These are phyloP conservation scores for Exophiala oligosperma DNA, from an alignment of 2,329 filamentous ascomycete species.

Conservation along the genomic window DNA sequence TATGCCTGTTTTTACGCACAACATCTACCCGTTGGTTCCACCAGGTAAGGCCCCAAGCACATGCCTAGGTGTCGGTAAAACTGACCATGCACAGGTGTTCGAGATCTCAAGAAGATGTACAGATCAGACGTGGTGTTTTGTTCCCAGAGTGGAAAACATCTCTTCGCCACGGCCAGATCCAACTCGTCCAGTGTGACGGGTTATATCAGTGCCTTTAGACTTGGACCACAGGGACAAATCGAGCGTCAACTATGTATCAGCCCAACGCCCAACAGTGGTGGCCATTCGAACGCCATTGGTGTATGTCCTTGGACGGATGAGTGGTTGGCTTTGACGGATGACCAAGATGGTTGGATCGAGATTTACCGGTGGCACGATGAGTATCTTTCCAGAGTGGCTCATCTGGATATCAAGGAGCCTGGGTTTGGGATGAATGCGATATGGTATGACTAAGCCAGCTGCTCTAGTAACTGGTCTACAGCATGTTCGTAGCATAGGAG, in stretches of 20 bases:
- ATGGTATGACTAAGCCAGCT: slow-evolving; percentile 71
- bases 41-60: slow-evolving; percentile 55
- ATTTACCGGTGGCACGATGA: slow-evolving; percentile 86
- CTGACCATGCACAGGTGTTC: slow-evolving; percentile 9
- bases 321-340: slow-evolving; percentile 86
- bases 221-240: slow-evolving; percentile 68
- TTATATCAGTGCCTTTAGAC: slow-evolving; percentile 78
- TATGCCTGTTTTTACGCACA: slow-evolving; percentile 75
- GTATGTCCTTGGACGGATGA: slow-evolving; percentile 83
- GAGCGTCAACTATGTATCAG: slow-evolving; percentile 77
- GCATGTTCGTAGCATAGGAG: too few relatives aligned
- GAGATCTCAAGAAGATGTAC: slow-evolving; percentile 62
- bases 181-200: slow-evolving; percentile 75
- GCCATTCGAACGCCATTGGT: slow-evolving; percentile 84
- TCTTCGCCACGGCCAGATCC: slow-evolving; percentile 81
- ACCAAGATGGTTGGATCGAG: slow-evolving; percentile 83
- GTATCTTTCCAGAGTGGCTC: slow-evolving; percentile 73
- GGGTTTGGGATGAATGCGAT: slow-evolving; percentile 97
- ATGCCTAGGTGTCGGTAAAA: slow-evolving; percentile 19
- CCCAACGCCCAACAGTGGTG: slow-evolving; percentile 82
- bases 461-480: too few relatives aligned
- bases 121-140: slow-evolving; percentile 81
- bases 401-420: slow-evolving; percentile 76
- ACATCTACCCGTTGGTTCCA: slow-evolving; percentile 76
- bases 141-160: slow-evolving; percentile 67